A percentile compares a stretch with the other conserved stretches of the same genome.
Conservation (phyloP, 805 yeast species). For the Lipomyces chichibuensis region DNA sequence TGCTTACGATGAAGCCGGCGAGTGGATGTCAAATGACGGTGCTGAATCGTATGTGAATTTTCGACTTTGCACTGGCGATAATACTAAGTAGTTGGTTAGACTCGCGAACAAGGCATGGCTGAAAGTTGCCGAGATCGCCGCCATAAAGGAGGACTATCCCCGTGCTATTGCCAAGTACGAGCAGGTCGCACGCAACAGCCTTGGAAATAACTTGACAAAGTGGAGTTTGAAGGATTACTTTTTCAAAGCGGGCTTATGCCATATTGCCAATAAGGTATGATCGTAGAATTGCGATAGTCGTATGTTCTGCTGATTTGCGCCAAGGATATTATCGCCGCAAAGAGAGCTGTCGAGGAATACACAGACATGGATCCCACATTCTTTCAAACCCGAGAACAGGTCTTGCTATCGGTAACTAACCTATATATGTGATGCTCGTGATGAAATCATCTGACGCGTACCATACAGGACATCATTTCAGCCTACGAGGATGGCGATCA, state of each 20-base stretch:
- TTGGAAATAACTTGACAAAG: conserved; percentile 73
- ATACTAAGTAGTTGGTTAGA: conserved; percentile 14
- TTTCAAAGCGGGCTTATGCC: conserved; percentile 78
- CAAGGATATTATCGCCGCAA: conserved; percentile 79
- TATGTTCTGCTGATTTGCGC: background rate
- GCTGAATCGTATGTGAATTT: conserved; percentile 67
- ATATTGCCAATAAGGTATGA: conserved; percentile 65
- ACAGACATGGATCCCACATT: conserved; percentile 75
- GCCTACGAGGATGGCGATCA: conserved; percentile 81
- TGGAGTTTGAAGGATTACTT: conserved; percentile 95
- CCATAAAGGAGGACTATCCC: conserved; percentile 70
- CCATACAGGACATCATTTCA: conserved; percentile 56
- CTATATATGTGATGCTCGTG: background rate
- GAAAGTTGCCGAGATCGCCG: conserved; percentile 87
- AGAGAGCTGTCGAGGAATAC: conserved; percentile 66
- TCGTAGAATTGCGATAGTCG: background rate
- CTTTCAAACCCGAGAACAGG: conserved; percentile 68
- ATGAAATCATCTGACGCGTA: background rate
- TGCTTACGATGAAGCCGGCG: conserved; percentile 91
- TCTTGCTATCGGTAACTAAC: conserved; percentile 51
- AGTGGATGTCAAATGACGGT: conserved; percentile 91
- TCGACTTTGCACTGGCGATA: conserved; percentile 12
- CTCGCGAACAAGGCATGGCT: conserved; percentile 83
- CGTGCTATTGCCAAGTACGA: conserved; percentile 80
- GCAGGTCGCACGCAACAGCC: conserved; percentile 71